Percentiles rank a stretch among this genome's conserved stretches.
These are phyloP conservation scores for Aaosphaeria pasadenensis DNA, from an alignment of 2,329 filamentous ascomycete genomes.

Conservation along the genomic window DNA sequence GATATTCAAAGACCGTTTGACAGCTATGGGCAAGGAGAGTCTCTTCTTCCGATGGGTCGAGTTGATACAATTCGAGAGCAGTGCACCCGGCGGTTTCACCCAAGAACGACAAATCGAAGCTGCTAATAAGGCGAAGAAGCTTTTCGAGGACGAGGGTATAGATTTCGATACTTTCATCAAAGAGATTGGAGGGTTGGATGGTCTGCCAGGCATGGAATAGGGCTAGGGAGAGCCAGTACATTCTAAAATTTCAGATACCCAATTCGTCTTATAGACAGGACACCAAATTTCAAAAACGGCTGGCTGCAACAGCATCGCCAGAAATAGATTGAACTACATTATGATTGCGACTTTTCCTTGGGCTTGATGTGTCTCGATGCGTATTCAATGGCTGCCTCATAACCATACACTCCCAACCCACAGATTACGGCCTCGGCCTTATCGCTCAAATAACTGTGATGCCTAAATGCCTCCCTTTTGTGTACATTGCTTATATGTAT, in stretches of 20 bases:
- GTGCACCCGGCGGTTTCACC: slow-evolving; percentile 74
- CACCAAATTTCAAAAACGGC: neutral
- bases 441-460: slow-evolving; percentile 70
- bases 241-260: neutral
- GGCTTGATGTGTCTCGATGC: slow-evolving; percentile 32
- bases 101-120: slow-evolving; percentile 68
- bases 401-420: slow-evolving; percentile 55
- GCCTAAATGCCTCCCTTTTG: slow-evolving; percentile 64
- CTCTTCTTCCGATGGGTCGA: slow-evolving; percentile 93
- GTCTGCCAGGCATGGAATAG: slow-evolving; percentile 45
- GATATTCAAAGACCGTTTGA: slow-evolving; percentile 73
- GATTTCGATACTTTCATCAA: slow-evolving; percentile 80
- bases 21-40: slow-evolving; percentile 76
- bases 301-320: neutral
- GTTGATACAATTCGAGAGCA: slow-evolving; percentile 83
- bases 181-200: slow-evolving; percentile 62
- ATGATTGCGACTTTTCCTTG: slow-evolving; percentile 13
- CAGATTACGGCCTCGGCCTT: slow-evolving; percentile 73
- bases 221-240: neutral
- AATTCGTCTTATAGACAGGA: neutral
- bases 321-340: neutral
- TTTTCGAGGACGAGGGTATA: slow-evolving; percentile 73
- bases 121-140: slow-evolving; percentile 68
- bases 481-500: slow-evolving; percentile 77
- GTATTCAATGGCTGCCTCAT: slow-evolving; percentile 46